These are phyloP conservation scores for Theobroma grandiflorum DNA, from an alignment of 441 rosid species.

Conservation along the genomic window DNA sequence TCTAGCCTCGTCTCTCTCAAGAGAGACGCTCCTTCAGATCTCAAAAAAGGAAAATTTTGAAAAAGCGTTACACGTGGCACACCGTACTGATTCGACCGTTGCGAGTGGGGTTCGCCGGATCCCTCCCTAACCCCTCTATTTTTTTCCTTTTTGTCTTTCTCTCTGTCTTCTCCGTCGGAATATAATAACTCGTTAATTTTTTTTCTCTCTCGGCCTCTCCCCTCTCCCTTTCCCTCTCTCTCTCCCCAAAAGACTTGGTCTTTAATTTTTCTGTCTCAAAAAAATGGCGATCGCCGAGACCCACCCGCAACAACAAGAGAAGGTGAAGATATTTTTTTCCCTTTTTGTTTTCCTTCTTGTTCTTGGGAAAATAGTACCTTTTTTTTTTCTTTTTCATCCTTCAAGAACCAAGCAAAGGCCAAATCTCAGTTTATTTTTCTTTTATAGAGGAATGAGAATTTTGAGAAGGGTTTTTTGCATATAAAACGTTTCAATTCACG, in stretches of 20 bases:
- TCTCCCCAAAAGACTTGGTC: background rate
- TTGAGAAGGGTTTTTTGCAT: background rate
- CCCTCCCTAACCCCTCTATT: background rate
- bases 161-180: constrained; percentile 1
- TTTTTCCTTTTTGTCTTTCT: constrained; percentile 9
- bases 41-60: constrained; percentile 27
- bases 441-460: background rate
- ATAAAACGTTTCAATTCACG: background rate
- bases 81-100: constrained; percentile 57
- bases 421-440: background rate
- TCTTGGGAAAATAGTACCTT: background rate
- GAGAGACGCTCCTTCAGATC: constrained; percentile 40
- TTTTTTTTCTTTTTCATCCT: background rate
- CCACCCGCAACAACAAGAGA: constrained; percentile 51
- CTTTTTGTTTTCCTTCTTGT: background rate
- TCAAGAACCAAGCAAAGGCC: background rate
- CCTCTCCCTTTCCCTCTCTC: constrained; percentile 1
- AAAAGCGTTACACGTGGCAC: constrained; percentile 48
- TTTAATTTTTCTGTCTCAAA: background rate
- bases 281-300: constrained; percentile 65
- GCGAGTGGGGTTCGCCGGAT: constrained; percentile 23
- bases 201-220: constrained; percentile 7
- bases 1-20: background rate
- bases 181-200: background rate
- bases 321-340: constrained; percentile 37